Evolutionary conservation across 1,139 yeast species (phyloP), one percentile per base, ranked within the genome.

Genomic region (Geotrichum bryndzae): DNA sequence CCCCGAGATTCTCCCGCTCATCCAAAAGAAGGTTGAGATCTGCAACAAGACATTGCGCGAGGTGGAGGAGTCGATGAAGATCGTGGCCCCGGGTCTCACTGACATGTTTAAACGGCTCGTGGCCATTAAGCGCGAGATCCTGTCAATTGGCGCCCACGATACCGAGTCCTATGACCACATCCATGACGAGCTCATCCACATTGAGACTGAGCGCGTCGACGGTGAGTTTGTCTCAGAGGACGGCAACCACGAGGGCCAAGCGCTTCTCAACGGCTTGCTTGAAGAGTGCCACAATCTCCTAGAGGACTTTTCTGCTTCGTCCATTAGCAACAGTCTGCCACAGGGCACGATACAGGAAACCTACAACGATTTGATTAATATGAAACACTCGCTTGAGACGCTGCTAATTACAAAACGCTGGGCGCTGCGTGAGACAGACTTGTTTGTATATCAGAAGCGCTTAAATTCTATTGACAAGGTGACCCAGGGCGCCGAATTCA

Each of bases 351-450:
- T 25, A 25, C 27, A 25, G 5, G 27, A 25, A 25, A 25, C 4
- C 27, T 86, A 84, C 70, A 78, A 80, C 57, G 76, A 79, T 65
- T 78, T 94, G 66, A 77, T 84, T 48, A 84, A 82, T 54, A 79
- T 90, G 68, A 90, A 90, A 73, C 79, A 84, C 33, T 86, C 86
- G 27, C 79, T 94, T 65, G 96, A 90, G 69, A 90, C 89, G 68
- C 78, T 94, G 67, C 79, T 91, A 66, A 84, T 94, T 48, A 94
- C 99, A 2, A 86, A 97, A 76, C 84, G 98, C 73, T 94, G 99
- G 99, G 92, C 98, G 1, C 79, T 94, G 75, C 84, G 99, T 71
- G 96, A 91, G 71, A 94, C 98, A 0, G 99, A 94, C 75, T 79
- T 94, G 67, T 94, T 88, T 76, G 81, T 82, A 60, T 92, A 88